Percentiles rank a stretch among this genome's conserved stretches.
These are phyloP conservation scores for Rhodotorula sp. DNA, from an alignment of 1,284 basidiomycete genomes.

Conservation along the genomic window DNA sequence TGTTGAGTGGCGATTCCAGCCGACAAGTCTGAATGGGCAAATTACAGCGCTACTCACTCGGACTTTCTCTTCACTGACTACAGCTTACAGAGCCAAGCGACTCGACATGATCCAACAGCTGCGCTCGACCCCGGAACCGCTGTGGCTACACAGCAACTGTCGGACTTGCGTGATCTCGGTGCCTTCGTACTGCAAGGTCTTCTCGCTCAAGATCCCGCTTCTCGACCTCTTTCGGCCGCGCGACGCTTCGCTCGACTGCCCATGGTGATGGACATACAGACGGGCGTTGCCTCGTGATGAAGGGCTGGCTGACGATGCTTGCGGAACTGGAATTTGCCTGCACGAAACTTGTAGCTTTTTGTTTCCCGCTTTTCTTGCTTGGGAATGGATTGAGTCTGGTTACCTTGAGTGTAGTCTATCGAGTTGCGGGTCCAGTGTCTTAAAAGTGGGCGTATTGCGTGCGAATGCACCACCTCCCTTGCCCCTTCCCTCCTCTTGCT, in stretches of 20 bases:
- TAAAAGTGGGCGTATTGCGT: too few species aligned
- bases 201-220: slow-evolving; percentile 1
- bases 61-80: background rate
- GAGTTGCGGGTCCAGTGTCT: too few species aligned
- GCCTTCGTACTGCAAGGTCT: background rate
- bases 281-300: too few species aligned
- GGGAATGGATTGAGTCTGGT: too few species aligned
- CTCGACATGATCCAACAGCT: background rate
- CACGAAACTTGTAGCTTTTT: too few species aligned
- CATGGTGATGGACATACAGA: background rate
- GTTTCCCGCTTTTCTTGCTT: too few species aligned
- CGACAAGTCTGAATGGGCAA: background rate
- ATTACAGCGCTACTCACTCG: background rate
- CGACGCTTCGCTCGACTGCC: background rate
- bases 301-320: too few species aligned
- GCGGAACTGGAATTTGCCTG: too few species aligned
- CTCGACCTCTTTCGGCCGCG: background rate
- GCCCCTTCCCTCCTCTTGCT: too few species aligned
- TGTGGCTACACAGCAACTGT: background rate
- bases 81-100: slow-evolving; percentile 1
- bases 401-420: too few species aligned
- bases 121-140: background rate
- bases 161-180: background rate
- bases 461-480: too few species aligned
- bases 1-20: background rate